phyloP scores from a whole-genome alignment of 129 eudicot species.

The Gnaphalium uliginosum region DNA sequence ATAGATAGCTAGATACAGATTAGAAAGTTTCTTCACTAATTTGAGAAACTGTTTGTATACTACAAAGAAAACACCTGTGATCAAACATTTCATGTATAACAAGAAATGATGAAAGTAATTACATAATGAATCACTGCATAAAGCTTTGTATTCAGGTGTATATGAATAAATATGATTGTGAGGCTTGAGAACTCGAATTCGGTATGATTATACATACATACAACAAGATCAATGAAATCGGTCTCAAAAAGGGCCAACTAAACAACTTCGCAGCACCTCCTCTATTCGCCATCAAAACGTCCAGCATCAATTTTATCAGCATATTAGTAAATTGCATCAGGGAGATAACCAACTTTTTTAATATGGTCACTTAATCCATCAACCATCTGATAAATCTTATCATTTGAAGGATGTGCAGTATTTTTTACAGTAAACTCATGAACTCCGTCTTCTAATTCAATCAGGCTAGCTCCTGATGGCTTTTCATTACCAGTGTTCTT shows the following conservation, averaged over 20 bases:
- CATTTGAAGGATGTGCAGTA: conserved; percentile 57
- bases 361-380: conserved; percentile 64
- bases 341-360: conserved; percentile 42
- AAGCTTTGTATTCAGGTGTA: conserved; percentile 20
- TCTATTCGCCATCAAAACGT: not conserved
- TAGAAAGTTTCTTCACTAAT: conserved; percentile 1
- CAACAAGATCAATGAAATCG: conserved; percentile 27
- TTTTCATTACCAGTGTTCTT: conserved; percentile 49
- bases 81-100: conserved; percentile 32
- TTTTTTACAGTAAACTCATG: conserved; percentile 79
- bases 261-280: not conserved
- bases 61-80: conserved; percentile 11
- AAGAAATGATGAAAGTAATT: conserved; percentile 23
- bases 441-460: conserved; percentile 60
- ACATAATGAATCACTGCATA: conserved; percentile 22
- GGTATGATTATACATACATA: conserved; percentile 20
- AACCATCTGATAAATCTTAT: conserved; percentile 65
- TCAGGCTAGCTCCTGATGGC: conserved; percentile 74
- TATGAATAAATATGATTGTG: conserved; percentile 9
- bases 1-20: too few relatives aligned
- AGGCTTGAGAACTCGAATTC: conserved; percentile 1
- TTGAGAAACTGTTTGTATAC: conserved; percentile 2
- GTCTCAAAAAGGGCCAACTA: not conserved
- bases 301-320: not conserved
- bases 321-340: conserved; percentile 29